phyloP scores from a whole-genome alignment of 169 alveolate genomes.

The Eimeria sp. region DNA sequence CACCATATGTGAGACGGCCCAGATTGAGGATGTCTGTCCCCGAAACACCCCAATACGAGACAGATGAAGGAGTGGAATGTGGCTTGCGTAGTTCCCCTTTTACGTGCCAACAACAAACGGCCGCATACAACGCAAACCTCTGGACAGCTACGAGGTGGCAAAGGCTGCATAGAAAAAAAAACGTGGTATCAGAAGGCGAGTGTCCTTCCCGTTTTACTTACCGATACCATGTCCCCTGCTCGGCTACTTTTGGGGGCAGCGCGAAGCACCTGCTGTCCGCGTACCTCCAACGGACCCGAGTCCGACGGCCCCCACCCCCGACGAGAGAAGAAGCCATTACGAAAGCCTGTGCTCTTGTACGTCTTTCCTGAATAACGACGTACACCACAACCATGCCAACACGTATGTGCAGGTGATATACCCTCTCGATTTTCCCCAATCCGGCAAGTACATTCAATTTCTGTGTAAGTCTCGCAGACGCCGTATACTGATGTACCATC shows the following conservation, averaged over 20 bases:
- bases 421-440: neutral
- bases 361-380: constrained; percentile 47
- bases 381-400: neutral
- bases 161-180: neutral
- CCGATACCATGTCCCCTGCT: constrained; percentile 4
- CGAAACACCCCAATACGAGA: neutral
- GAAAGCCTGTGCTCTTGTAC: constrained; percentile 65
- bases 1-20: neutral
- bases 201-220: neutral
- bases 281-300: constrained; percentile 63
- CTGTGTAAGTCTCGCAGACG: neutral
- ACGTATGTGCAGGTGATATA: neutral
- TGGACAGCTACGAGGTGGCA: neutral
- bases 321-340: constrained; percentile 12
- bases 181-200: neutral
- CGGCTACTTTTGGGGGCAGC: constrained; percentile 24
- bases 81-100: neutral
- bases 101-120: neutral
- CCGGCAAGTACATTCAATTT: neutral
- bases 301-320: constrained; percentile 2
- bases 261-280: constrained; percentile 35
- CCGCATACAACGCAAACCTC: neutral
- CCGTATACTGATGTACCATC: neutral
- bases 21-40: neutral
- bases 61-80: neutral